Evolutionary conservation across 208 protist species (phyloP).

Genomic region (Leishmania arabica): DNA sequence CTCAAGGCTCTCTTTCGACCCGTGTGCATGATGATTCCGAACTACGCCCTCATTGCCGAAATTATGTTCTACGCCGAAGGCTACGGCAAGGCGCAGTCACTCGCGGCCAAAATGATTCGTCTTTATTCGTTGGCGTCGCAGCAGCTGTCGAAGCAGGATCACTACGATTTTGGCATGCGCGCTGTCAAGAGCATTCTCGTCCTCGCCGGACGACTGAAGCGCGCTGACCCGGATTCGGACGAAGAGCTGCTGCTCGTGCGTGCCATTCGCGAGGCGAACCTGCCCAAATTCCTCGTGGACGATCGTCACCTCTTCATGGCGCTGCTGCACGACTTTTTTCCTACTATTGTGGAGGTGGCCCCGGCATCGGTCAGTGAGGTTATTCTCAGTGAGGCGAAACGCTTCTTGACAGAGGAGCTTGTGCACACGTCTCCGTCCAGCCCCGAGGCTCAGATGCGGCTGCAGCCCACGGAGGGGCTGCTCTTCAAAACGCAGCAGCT

Average conservation of each 20-base stretch:
- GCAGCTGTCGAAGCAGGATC: slow-evolving; percentile 96
- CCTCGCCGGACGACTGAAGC: slow-evolving; percentile 92
- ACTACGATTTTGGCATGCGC: slow-evolving; percentile 97
- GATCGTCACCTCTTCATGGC: slow-evolving; percentile 92
- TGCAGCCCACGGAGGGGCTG: slow-evolving; percentile 81
- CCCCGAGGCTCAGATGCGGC: slow-evolving; percentile 17
- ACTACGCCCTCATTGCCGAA: slow-evolving; percentile 96
- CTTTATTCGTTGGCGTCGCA: slow-evolving; percentile 94
- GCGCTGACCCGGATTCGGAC: slow-evolving; percentile 74
- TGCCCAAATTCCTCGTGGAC: slow-evolving; percentile 93
- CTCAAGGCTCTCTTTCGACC: slow-evolving; percentile 96
- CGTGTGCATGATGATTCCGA: slow-evolving; percentile 97
- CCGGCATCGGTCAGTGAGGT: slow-evolving; percentile 58
- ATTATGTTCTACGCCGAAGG: slow-evolving; percentile 98
- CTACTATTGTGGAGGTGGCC: slow-evolving; percentile 30
- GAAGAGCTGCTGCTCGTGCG: slow-evolving; percentile 93
- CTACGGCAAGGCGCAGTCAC: slow-evolving; percentile 90
- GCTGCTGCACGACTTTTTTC: slow-evolving; percentile 93
- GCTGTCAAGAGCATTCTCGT: slow-evolving; percentile 95
- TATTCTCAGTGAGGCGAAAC: slow-evolving; percentile 45
- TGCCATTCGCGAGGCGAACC: slow-evolving; percentile 92
- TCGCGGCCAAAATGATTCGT: slow-evolving; percentile 95
- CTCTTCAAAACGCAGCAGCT: slow-evolving; percentile 91
- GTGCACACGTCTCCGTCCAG: background rate
- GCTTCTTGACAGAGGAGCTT: slow-evolving; percentile 55